Evolutionary conservation across 2,329 filamentous ascomycete species (phyloP).

Genomic region (Colletotrichum spaethianum): DNA sequence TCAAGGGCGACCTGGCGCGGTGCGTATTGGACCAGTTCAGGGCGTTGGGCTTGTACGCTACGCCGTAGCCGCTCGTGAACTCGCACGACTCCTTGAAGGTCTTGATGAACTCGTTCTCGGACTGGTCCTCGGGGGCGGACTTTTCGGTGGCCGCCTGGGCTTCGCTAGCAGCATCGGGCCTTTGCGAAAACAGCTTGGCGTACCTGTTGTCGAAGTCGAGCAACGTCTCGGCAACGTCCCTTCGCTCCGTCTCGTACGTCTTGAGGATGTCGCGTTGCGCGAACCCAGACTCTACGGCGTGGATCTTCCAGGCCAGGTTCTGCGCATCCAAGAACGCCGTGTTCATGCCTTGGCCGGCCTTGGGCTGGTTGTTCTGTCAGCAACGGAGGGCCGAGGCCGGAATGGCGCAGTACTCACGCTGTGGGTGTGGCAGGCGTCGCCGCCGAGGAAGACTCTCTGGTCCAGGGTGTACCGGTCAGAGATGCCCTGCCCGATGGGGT

Average conservation of each 20-base stretch:
- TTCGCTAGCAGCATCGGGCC: conserved; percentile 79
- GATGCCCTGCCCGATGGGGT: conserved; percentile 82
- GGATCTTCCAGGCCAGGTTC: conserved; percentile 97
- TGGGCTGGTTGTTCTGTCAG: conserved; percentile 66
- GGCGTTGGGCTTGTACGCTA: conserved; percentile 84
- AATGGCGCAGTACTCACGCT: conserved; percentile 65
- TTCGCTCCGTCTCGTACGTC: conserved; percentile 90
- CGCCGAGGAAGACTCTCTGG: conserved; percentile 80
- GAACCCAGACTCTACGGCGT: conserved; percentile 88
- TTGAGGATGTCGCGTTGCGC: conserved; percentile 81
- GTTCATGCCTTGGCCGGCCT: conserved; percentile 86
- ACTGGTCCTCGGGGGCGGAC: conserved; percentile 48
- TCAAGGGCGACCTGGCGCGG: conserved; percentile 77
- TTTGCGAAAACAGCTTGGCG: conserved; percentile 88
- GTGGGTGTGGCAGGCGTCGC: conserved; percentile 85
- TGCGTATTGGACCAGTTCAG: conserved; percentile 88
- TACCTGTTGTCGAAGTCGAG: conserved; percentile 91
- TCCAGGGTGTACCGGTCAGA: conserved; percentile 77
- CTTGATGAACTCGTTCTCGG: conserved; percentile 86
- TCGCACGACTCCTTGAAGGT: conserved; percentile 93
- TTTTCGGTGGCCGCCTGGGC: conserved; percentile 74
- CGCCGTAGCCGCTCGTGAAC: conserved; percentile 93
- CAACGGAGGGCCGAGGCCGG: not conserved
- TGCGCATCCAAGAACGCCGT: conserved; percentile 85
- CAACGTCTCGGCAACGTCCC: conserved; percentile 85